Percentiles rank a stretch among this genome's conserved stretches.
phyloP scores from a whole-genome alignment of 1,284 basidiomycete genomes.

The Ganoderma lucidum region DNA sequence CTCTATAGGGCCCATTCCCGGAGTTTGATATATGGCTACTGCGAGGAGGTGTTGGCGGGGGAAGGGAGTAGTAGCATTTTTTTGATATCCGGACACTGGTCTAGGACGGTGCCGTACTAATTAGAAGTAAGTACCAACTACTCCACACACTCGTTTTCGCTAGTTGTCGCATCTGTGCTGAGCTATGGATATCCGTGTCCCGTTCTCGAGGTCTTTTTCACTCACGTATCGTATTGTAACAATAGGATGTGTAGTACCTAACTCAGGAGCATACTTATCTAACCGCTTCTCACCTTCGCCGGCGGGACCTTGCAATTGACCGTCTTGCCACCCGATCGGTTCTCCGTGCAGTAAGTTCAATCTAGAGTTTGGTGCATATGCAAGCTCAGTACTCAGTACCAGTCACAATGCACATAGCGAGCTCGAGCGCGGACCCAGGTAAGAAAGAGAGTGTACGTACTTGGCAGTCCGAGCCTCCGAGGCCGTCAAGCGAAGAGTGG shows the following conservation, averaged over 20 bases:
- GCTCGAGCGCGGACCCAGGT: not conserved
- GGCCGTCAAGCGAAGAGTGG: not conserved
- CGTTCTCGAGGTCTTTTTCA: not conserved
- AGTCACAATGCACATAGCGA: not conserved
- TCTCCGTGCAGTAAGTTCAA: not conserved
- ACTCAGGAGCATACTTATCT: not conserved
- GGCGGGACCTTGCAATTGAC: no score
- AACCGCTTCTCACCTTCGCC: constrained; percentile 7
- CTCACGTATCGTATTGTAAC: constrained; percentile 22
- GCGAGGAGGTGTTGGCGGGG: not conserved
- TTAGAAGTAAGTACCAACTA: constrained; percentile 5
- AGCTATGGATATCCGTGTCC: constrained; percentile 1
- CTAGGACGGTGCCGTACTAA: not conserved
- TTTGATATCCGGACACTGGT: not conserved
- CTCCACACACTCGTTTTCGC: constrained; percentile 15
- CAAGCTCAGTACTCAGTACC: not conserved
- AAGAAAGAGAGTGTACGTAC: not conserved
- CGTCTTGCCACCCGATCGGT: not conserved
- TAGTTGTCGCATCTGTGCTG: constrained; percentile 8
- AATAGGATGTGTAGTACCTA: constrained; percentile 21
- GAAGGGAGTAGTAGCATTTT: not conserved
- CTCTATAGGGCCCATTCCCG: not conserved
- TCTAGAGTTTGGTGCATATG: not conserved
- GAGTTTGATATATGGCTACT: not conserved
- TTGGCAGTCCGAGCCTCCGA: not conserved